Base-by-base conservation (phyloP, 23 red algal genomes). In the Rhodosorus marinus region DNA sequence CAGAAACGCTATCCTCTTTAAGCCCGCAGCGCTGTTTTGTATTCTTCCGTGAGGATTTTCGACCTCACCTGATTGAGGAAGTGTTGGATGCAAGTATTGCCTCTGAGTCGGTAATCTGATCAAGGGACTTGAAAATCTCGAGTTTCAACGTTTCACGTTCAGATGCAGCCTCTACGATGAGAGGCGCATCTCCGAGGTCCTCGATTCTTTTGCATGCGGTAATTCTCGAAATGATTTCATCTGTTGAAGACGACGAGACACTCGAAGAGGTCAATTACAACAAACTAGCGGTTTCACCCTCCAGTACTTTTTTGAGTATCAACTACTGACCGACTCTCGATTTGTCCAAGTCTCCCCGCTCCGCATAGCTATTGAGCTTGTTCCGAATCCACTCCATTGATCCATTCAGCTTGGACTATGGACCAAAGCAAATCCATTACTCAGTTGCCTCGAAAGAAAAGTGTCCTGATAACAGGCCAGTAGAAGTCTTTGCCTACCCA, bases 81-180 rank as follows among this genome's bases (percentile, higher is more conserved):
- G 72, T 77, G 53, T 77, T 77, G 22, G 57, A 53, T 2, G 72
- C 72, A n/a, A 77, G 27, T 3, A 77, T 35, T 1, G 64, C 68
- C 22, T 55, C 54, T 35, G 30, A 24, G 24, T 5, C 7, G 2
- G 22, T 3, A 27, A 50, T 20, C 19, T 55, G 45, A 15, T 46
- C 51, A 25, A 60, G 21, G 5, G 33, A 40, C 1, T 50, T 5
- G 20, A 62, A 74, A n/a, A 74, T 35, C 1, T 29, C 23, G 26
- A 1, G 2, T 35, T 74, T 74, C 34, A 40, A 33, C 52, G 6
- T 1, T 4, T 62, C 60, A 45, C 28, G 25, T n/a, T 74, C 68
- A 20, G 28, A 21, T 20, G 35, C 54, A 20, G 68, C 68, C 47
- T 74, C 68, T 25, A 74, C 20, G 31, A 74, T 21, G 49, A 74